Percentiles rank a stretch among this genome's conserved stretches.
These are phyloP conservation scores for Candida endomychidarum DNA, from an alignment of 805 yeast genomes.

Conservation along the genomic window DNA sequence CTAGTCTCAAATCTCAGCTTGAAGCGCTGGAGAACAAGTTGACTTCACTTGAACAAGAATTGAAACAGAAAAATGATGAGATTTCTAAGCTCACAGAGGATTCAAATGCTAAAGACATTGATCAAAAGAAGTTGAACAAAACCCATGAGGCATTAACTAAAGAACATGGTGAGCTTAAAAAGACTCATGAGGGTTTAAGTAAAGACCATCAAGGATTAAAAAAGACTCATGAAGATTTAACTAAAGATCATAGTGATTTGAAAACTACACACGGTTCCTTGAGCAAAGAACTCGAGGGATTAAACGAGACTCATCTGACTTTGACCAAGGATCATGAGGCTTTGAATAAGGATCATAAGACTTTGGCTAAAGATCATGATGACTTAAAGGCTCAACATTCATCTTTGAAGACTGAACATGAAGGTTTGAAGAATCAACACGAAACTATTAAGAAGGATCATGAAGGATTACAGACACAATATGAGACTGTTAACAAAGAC, in stretches of 20 bases:
- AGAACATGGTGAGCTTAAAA: neutral
- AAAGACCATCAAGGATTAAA: neutral
- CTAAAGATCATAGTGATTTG: neutral
- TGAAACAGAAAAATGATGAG: neutral
- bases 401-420: neutral
- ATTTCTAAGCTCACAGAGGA: neutral
- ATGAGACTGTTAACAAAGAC: neutral
- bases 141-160: neutral
- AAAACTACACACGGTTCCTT: neutral
- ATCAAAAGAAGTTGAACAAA: neutral
- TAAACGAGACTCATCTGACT: neutral
- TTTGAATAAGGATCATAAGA: neutral
- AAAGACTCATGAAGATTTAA: neutral
- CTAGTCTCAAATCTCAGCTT: neutral
- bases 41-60: neutral
- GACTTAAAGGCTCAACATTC: constrained; percentile 2
- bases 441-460: neutral
- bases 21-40: neutral
- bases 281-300: neutral
- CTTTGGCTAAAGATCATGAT: neutral
- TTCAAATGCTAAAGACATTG: neutral
- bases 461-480: neutral
- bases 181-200: neutral
- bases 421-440: neutral
- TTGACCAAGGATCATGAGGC: neutral